Conservation (phyloP, 805 yeast genomes). For the Dipodascopsis uninucleata region DNA sequence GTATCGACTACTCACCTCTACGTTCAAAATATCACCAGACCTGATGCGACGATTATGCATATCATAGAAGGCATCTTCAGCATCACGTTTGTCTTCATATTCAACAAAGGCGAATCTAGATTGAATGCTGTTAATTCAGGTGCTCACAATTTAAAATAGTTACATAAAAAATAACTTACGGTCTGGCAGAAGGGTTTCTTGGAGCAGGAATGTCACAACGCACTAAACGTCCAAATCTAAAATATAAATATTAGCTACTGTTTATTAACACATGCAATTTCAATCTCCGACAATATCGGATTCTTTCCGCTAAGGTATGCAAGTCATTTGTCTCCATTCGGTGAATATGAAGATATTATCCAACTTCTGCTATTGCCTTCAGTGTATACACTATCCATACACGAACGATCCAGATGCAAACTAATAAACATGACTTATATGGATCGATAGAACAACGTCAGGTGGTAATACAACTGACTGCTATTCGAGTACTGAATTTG, state of each 20-base stretch:
- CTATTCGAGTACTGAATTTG: too few relatives aligned
- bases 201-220: constrained; percentile 37
- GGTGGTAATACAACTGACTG: too few relatives aligned
- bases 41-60: constrained; percentile 32
- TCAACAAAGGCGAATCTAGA: constrained; percentile 34
- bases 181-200: constrained; percentile 23
- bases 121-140: background rate
- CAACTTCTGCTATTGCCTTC: too few relatives aligned
- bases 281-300: too few relatives aligned
- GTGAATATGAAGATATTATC: too few relatives aligned
- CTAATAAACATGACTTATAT: background rate
- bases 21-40: constrained; percentile 30
- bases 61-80: constrained; percentile 36
- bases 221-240: constrained; percentile 32
- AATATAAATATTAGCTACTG: background rate
- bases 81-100: constrained; percentile 34
- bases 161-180: constrained; percentile 18
- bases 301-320: too few relatives aligned
- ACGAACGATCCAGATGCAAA: constrained; percentile 4
- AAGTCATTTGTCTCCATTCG: too few relatives aligned
- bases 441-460: background rate
- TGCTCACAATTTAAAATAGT: background rate
- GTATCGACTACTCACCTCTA: constrained; percentile 32
- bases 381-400: too few relatives aligned
- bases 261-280: too few relatives aligned